phyloP scores from a whole-genome alignment of 169 alveolate genomes.

The Plasmodium vinckei region DNA sequence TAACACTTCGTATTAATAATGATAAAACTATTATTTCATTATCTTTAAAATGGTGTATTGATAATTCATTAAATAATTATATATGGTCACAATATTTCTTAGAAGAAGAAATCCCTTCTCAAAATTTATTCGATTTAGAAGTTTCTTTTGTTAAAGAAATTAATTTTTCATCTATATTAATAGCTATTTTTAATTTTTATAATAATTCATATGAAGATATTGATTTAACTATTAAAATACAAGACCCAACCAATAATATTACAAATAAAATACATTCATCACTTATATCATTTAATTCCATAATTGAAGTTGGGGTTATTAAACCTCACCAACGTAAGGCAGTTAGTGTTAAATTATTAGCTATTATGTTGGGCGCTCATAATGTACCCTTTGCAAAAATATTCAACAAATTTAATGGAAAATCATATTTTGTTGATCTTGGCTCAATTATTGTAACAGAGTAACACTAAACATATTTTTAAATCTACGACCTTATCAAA shows the following conservation, averaged over 20 bases:
- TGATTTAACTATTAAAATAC: constrained; percentile 30
- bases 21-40: constrained; percentile 52
- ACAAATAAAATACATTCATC: constrained; percentile 17
- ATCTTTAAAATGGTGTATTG: constrained; percentile 57
- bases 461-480: neutral
- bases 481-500: too few relatives aligned
- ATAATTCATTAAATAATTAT: constrained; percentile 30
- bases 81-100: constrained; percentile 65
- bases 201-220: constrained; percentile 51
- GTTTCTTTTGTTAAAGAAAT: constrained; percentile 72
- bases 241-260: constrained; percentile 12
- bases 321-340: constrained; percentile 53
- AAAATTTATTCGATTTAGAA: constrained; percentile 21
- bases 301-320: constrained; percentile 34
- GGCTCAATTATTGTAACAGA: constrained; percentile 61
- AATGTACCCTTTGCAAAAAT: constrained; percentile 42
- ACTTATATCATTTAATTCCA: constrained; percentile 42
- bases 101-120: constrained; percentile 51
- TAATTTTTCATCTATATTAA: constrained; percentile 41
- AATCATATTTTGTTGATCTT: constrained; percentile 30
- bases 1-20: constrained; percentile 17
- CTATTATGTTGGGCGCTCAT: constrained; percentile 62
- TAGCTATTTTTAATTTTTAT: constrained; percentile 40
- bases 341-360: constrained; percentile 29
- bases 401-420: constrained; percentile 11